These are phyloP conservation scores for Mallotus nudiflorus DNA, from an alignment of 345 rosid species.

Conservation along the genomic window DNA sequence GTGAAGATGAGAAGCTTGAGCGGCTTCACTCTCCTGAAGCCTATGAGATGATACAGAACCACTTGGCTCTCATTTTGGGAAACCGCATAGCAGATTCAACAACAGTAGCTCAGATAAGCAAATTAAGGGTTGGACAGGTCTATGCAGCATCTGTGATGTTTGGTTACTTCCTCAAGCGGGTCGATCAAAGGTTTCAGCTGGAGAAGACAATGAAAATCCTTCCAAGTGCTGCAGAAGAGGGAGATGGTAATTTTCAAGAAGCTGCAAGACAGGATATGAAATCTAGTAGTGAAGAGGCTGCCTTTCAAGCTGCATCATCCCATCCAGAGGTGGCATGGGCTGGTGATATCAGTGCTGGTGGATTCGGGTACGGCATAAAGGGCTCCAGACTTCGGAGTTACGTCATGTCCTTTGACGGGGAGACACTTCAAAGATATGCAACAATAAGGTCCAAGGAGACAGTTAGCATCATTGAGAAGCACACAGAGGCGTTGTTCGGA, in stretches of 20 bases:
- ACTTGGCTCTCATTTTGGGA: slow-evolving; percentile 76
- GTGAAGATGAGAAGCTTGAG: slow-evolving; percentile 64
- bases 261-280: slow-evolving; percentile 34
- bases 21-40: slow-evolving; percentile 86
- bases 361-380: slow-evolving; percentile 59
- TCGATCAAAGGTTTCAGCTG: slow-evolving; percentile 94
- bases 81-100: slow-evolving; percentile 56
- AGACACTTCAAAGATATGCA: slow-evolving; percentile 89
- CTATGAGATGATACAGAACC: slow-evolving; percentile 95
- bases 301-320: slow-evolving; percentile 43
- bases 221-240: slow-evolving; percentile 44
- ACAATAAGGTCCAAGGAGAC: slow-evolving; percentile 93
- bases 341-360: slow-evolving; percentile 56
- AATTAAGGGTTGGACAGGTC: slow-evolving; percentile 94
- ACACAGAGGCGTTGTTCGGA: slow-evolving; percentile 93
- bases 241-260: slow-evolving; percentile 32
- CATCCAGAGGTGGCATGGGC: slow-evolving; percentile 66
- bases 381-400: slow-evolving; percentile 69
- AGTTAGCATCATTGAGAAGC: slow-evolving; percentile 87
- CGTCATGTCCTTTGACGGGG: slow-evolving; percentile 92
- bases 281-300: slow-evolving; percentile 27
- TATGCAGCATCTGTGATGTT: slow-evolving; percentile 98
- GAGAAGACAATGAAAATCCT: slow-evolving; percentile 93
- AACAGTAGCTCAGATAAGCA: slow-evolving; percentile 74
- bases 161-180: slow-evolving; percentile 92